These are phyloP conservation scores for Cephalotrichum gorgonifer DNA, from an alignment of 2,329 filamentous ascomycete species.

Conservation along the genomic window DNA sequence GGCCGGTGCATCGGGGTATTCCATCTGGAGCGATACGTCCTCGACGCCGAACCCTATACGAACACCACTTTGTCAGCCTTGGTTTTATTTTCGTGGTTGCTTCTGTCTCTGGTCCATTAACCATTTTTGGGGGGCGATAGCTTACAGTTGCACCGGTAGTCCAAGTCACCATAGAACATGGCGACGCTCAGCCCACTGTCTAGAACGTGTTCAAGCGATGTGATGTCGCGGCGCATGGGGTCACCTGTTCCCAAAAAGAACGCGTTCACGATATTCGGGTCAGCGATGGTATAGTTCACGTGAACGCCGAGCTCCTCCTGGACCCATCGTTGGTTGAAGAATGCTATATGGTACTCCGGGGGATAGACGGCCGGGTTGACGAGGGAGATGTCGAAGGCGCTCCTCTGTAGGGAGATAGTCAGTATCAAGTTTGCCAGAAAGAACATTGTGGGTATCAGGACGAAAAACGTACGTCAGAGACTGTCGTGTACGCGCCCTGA, in stretches of 20 bases:
- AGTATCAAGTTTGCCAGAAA: background rate
- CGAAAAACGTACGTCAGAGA: slow-evolving; percentile 1
- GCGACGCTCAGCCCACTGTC: slow-evolving; percentile 56
- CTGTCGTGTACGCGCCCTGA: slow-evolving; percentile 21
- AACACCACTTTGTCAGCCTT: background rate
- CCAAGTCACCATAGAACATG: slow-evolving; percentile 58
- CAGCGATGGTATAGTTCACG: slow-evolving; percentile 44
- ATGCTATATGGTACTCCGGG: slow-evolving; percentile 47
- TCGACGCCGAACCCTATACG: background rate
- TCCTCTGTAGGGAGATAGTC: background rate
- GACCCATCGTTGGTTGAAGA: slow-evolving; percentile 50
- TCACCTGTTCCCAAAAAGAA: slow-evolving; percentile 56
- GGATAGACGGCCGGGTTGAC: slow-evolving; percentile 51
- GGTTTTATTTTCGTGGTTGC: background rate
- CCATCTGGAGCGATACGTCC: slow-evolving; percentile 28
- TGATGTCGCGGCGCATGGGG: slow-evolving; percentile 27
- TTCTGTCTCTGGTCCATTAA: too few relatives aligned
- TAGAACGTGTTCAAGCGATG: slow-evolving; percentile 46
- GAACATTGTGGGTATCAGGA: too few relatives aligned
- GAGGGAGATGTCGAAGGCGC: slow-evolving; percentile 52
- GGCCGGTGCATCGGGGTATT: slow-evolving; percentile 35
- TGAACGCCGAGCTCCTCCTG: slow-evolving; percentile 52
- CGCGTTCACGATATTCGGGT: slow-evolving; percentile 29
- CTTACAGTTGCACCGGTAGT: slow-evolving; percentile 53
- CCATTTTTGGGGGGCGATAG: too few relatives aligned